These are phyloP conservation scores for Meripilus lineatus DNA, from an alignment of 1,284 basidiomycete genomes.

Conservation along the genomic window DNA sequence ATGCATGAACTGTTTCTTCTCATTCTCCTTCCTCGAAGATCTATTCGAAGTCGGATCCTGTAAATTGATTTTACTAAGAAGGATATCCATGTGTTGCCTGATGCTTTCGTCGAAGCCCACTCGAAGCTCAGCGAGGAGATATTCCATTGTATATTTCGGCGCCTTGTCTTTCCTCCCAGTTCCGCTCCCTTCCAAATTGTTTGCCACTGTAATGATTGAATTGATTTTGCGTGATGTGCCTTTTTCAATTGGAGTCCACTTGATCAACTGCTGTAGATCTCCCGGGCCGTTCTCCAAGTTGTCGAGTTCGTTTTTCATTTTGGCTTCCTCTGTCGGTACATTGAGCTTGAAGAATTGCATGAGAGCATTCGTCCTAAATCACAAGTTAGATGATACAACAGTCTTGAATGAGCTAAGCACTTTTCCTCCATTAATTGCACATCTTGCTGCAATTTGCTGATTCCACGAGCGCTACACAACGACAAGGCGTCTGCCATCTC, in stretches of 20 bases:
- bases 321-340: slow-evolving; percentile 11
- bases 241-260: slow-evolving; percentile 13
- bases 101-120: slow-evolving; percentile 21
- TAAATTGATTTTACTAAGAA: slow-evolving; percentile 28
- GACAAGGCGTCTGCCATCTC: slow-evolving; percentile 30
- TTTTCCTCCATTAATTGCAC: no score
- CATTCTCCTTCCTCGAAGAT: slow-evolving; percentile 20
- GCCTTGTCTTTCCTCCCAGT: no score
- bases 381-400: not conserved
- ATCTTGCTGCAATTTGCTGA: slow-evolving; percentile 30
- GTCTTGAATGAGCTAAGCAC: slow-evolving; percentile 18
- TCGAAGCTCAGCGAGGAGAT: slow-evolving; percentile 22
- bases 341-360: slow-evolving; percentile 14
- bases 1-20: slow-evolving; percentile 24
- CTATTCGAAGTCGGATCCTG: no score
- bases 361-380: slow-evolving; percentile 10
- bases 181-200: no score
- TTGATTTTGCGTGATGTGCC: no score
- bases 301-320: slow-evolving; percentile 13
- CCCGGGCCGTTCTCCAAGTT: slow-evolving; percentile 1
- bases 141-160: slow-evolving; percentile 12
- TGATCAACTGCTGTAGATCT: slow-evolving; percentile 8
- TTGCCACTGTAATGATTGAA: slow-evolving; percentile 7
- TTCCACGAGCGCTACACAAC: slow-evolving; percentile 28
- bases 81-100: slow-evolving; percentile 22